A percentile compares a stretch with the other conserved stretches of the same genome.
phyloP scores from a whole-genome alignment of 306 rosid genomes.

The Luffa aegyptiaca region DNA sequence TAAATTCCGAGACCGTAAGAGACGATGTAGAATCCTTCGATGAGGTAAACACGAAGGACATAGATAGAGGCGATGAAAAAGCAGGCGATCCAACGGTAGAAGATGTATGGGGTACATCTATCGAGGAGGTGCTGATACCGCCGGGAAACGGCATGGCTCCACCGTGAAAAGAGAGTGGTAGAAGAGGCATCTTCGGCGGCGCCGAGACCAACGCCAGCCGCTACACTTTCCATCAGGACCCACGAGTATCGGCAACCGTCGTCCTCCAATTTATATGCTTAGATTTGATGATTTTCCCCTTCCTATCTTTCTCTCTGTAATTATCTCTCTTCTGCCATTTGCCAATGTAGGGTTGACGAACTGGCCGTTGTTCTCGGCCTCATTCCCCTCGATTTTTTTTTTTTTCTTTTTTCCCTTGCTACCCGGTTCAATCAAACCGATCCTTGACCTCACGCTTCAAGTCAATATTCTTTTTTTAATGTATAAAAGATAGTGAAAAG shows the following conservation, averaged over 20 bases:
- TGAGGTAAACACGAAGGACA: slow-evolving; percentile 59
- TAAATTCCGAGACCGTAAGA: slow-evolving; percentile 89
- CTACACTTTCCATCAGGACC: slow-evolving; percentile 39
- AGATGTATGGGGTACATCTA: slow-evolving; percentile 57
- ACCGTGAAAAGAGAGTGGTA: slow-evolving; percentile 38
- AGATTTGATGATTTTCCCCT: not conserved
- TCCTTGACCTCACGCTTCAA: not conserved
- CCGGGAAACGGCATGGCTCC: slow-evolving; percentile 41
- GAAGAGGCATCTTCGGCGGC: slow-evolving; percentile 13
- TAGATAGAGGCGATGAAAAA: slow-evolving; percentile 38
- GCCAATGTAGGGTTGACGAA: not conserved
- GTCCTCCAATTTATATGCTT: not conserved
- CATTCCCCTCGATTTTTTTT: not conserved
- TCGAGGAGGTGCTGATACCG: slow-evolving; percentile 78
- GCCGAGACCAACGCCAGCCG: slow-evolving; percentile 30
- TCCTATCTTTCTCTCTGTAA: not conserved
- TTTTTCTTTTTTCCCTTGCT: not conserved
- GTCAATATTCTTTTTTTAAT: too few species aligned
- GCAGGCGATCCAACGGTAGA: slow-evolving; percentile 59
- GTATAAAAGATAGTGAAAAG: too few species aligned
- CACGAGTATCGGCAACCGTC: not conserved
- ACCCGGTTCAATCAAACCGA: not conserved
- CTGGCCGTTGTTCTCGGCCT: not conserved
- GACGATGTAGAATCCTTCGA: slow-evolving; percentile 82
- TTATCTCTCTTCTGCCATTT: not conserved